A percentile compares a stretch with the other conserved stretches of the same genome.
These are phyloP conservation scores for Lenwebbia sp. DNA, from an alignment of 345 rosid species.

Conservation along the genomic window DNA sequence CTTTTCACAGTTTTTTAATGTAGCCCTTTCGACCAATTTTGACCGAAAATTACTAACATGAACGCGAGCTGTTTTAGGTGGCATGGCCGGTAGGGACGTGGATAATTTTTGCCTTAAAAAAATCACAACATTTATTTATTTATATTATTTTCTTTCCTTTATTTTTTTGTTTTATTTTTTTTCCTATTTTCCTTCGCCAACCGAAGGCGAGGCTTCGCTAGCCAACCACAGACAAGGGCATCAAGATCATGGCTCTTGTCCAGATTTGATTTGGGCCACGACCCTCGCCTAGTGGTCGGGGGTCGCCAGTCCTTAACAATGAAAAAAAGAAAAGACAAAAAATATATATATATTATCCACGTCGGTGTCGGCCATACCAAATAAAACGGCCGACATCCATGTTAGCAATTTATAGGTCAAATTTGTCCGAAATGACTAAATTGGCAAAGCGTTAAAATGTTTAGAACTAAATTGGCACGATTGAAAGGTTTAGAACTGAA, in stretches of 20 bases:
- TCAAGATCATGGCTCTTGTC: background rate
- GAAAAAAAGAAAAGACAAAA: accelerated
- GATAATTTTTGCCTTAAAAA: background rate
- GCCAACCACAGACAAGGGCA: background rate
- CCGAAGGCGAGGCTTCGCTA: background rate
- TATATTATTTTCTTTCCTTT: background rate
- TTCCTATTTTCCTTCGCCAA: background rate
- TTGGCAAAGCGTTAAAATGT: accelerated
- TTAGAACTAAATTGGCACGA: background rate
- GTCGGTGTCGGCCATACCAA: background rate
- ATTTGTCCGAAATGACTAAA: background rate
- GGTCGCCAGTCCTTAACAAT: background rate
- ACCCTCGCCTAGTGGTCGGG: background rate
- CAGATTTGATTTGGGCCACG: background rate
- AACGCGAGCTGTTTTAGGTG: accelerated
- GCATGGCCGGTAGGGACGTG: accelerated
- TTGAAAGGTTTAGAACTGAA: background rate
- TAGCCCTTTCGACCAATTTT: background rate
- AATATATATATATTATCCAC: background rate
- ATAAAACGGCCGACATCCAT: background rate
- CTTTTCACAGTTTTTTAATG: background rate
- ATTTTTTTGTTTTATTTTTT: background rate
- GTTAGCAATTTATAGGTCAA: accelerated
- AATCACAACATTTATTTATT: background rate
- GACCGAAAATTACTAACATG: background rate